Conservation (phyloP, 352 stramenopile genomes). For the Globisporangium barbulae region DNA sequence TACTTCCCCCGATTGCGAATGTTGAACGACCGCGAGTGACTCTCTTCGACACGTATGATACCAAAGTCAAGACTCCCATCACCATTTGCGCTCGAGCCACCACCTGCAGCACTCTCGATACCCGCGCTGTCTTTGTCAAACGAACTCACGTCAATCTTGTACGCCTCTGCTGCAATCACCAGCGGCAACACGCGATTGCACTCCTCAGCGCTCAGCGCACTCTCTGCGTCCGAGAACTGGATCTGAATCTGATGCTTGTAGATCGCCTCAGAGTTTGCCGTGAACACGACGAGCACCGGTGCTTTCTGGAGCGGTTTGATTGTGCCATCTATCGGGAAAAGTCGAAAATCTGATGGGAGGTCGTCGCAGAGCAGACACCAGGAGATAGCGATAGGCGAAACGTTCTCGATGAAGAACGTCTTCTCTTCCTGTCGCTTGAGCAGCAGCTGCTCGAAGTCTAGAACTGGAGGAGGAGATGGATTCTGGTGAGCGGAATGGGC, state of each 20-base stretch:
- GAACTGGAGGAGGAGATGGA: constrained; percentile 19
- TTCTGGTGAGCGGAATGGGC: background rate
- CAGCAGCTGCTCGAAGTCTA: constrained; percentile 93
- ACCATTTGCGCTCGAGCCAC: constrained; percentile 17
- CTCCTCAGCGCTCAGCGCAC: constrained; percentile 42
- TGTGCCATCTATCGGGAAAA: constrained; percentile 69
- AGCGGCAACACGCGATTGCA: constrained; percentile 31
- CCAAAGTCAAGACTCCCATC: constrained; percentile 91
- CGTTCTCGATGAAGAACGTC: constrained; percentile 86
- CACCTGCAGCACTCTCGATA: constrained; percentile 10
- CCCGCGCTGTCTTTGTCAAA: constrained; percentile 51
- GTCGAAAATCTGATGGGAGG: constrained; percentile 59
- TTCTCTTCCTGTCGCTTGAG: constrained; percentile 86
- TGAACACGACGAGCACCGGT: constrained; percentile 68
- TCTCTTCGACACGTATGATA: constrained; percentile 89
- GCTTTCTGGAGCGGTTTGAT: constrained; percentile 69
- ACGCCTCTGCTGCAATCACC: constrained; percentile 77
- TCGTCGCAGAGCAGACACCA: constrained; percentile 51
- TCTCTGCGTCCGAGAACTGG: constrained; percentile 84
- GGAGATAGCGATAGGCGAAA: constrained; percentile 61
- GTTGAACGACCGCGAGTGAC: constrained; percentile 69
- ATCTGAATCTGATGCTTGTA: constrained; percentile 60
- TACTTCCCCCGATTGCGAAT: constrained; percentile 94
- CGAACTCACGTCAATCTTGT: constrained; percentile 89
- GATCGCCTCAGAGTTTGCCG: constrained; percentile 59